These are phyloP conservation scores for Neonectria coccinea DNA, from an alignment of 2,329 filamentous ascomycete species.

Conservation along the genomic window DNA sequence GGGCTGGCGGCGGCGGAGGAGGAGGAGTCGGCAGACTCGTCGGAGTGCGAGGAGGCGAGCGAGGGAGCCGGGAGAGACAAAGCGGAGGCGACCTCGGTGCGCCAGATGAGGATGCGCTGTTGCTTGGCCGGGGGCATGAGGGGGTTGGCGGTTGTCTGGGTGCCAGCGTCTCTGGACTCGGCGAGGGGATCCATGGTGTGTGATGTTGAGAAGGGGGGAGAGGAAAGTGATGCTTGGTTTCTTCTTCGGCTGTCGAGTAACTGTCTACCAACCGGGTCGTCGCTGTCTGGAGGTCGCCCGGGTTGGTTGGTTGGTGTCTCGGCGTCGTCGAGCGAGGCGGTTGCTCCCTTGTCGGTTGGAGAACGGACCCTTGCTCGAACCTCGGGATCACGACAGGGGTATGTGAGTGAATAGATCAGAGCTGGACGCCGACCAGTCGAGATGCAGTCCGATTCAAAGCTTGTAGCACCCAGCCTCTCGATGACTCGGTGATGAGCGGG, in stretches of 20 bases:
- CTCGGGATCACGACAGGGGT: background rate
- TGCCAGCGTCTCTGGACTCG: slow-evolving; percentile 12
- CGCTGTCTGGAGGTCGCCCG: background rate
- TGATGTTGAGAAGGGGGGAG: background rate
- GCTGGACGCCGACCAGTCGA: background rate
- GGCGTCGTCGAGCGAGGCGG: background rate
- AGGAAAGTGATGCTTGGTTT: background rate
- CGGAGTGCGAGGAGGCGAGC: slow-evolving; percentile 49
- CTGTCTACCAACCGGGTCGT: background rate
- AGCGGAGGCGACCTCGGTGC: slow-evolving; percentile 58
- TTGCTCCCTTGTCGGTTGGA: background rate
- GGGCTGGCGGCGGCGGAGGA: slow-evolving; percentile 27
- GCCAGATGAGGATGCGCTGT: slow-evolving; percentile 63
- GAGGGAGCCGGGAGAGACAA: slow-evolving; percentile 47
- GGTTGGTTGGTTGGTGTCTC: background rate
- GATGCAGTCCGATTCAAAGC: background rate
- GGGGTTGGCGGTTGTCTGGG: slow-evolving; percentile 30
- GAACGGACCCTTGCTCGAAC: background rate
- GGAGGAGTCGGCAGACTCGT: slow-evolving; percentile 44
- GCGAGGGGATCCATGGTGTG: slow-evolving; percentile 17
- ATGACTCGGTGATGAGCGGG: background rate
- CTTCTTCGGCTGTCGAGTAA: background rate
- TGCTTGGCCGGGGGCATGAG: slow-evolving; percentile 51
- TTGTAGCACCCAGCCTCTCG: background rate
- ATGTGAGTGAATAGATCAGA: background rate